Evolutionary conservation across 2,329 filamentous ascomycete species (phyloP).

Genomic region (Venturia effusa): DNA sequence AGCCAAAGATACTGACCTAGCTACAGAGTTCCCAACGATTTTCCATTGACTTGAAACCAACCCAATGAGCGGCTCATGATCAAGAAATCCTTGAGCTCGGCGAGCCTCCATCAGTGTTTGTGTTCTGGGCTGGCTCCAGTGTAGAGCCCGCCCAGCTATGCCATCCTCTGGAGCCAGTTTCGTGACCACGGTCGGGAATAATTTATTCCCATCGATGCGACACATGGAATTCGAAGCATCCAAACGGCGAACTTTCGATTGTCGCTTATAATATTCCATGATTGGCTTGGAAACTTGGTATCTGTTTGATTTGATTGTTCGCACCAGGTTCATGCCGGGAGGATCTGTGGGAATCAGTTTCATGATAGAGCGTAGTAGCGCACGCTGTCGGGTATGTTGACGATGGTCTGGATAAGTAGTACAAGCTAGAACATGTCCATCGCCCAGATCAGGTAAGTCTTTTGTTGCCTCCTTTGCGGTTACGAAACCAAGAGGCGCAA

Average conservation of each 20-base stretch:
- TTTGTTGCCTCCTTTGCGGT: conserved; percentile 42
- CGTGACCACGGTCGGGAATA: conserved; percentile 57
- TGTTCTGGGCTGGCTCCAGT: conserved; percentile 54
- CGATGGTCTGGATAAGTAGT: conserved; percentile 60
- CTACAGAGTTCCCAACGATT: conserved; percentile 68
- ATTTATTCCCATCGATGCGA: conserved; percentile 29
- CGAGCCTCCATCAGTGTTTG: conserved; percentile 57
- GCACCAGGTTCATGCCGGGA: not conserved
- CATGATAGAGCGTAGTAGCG: not conserved
- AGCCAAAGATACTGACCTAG: conserved; percentile 54
- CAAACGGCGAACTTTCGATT: not conserved
- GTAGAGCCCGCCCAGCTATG: conserved; percentile 44
- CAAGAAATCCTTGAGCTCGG: conserved; percentile 58
- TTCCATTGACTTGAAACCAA: conserved; percentile 44
- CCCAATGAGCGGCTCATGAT: conserved; percentile 61
- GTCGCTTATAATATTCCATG: not conserved
- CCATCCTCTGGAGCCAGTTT: conserved; percentile 39
- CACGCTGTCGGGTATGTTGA: conserved; percentile 14
- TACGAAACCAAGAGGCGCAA: conserved; percentile 51
- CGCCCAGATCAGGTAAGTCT: conserved; percentile 53
- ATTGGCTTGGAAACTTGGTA: not conserved
- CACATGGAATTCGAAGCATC: not conserved
- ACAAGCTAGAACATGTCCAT: conserved; percentile 51
- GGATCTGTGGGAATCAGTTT: not conserved
- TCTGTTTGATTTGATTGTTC: not conserved